Evolutionary conservation across 2,329 filamentous ascomycete genomes (phyloP).

Genomic region (Fusarium circinatum): DNA sequence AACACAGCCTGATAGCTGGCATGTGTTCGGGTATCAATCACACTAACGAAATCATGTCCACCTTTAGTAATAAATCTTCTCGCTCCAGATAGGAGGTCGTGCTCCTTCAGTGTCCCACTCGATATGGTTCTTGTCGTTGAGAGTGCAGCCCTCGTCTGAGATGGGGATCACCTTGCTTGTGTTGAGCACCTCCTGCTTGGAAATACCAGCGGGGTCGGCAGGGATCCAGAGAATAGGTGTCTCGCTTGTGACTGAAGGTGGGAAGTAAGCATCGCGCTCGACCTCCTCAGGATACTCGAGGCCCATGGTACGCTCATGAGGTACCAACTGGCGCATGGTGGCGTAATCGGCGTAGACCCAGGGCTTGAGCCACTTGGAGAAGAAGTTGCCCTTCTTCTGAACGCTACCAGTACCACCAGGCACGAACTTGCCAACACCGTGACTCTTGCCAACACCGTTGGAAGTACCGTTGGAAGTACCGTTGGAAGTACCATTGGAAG

Average conservation of each 20-base stretch:
- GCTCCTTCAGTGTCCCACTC: constrained; percentile 55
- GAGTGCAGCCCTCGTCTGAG: constrained; percentile 75
- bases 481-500: constrained; percentile 30
- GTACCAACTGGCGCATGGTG: constrained; percentile 76
- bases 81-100: constrained; percentile 56
- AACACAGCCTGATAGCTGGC: constrained; percentile 38
- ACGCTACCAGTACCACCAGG: constrained; percentile 36
- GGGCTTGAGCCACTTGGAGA: constrained; percentile 75
- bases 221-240: constrained; percentile 81
- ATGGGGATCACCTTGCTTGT: constrained; percentile 74
- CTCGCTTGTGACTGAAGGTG: constrained; percentile 72
- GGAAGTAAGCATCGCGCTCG: constrained; percentile 75
- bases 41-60: constrained; percentile 17
- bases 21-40: constrained; percentile 46
- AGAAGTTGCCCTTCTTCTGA: constrained; percentile 62
- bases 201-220: constrained; percentile 74
- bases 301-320: constrained; percentile 60
- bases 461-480: constrained; percentile 21
- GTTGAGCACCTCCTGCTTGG: constrained; percentile 75
- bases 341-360: constrained; percentile 80
- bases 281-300: constrained; percentile 69
- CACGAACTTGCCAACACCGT: constrained; percentile 36
- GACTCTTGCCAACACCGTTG: constrained; percentile 30
- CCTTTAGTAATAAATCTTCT: constrained; percentile 57
- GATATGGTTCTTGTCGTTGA: constrained; percentile 71